These are phyloP conservation scores for Paspalum vaginatum DNA, from an alignment of 176 grass and related monocot genomes.

Conservation along the genomic window DNA sequence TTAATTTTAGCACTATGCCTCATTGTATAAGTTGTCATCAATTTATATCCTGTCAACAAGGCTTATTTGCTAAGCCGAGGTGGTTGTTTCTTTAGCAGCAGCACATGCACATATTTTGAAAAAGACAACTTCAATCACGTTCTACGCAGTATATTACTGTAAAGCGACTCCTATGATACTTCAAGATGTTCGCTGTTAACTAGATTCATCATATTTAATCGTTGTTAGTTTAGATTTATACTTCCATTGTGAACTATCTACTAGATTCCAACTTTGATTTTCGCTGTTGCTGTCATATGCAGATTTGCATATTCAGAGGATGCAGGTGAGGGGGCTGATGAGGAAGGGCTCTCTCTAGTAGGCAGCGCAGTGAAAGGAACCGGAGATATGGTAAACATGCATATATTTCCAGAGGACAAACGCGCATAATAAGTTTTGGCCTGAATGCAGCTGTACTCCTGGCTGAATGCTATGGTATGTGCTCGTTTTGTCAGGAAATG, in stretches of 20 bases:
- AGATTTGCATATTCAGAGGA: slow-evolving; percentile 97
- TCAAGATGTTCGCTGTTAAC: slow-evolving; percentile 18
- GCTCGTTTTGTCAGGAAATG: slow-evolving; percentile 4
- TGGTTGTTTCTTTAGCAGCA: slow-evolving; percentile 9
- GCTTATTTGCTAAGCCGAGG: neutral
- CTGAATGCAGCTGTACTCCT: slow-evolving; percentile 43
- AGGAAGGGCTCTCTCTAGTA: slow-evolving; percentile 88
- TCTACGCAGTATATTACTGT: neutral
- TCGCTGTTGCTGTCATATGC: slow-evolving; percentile 33
- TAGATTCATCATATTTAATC: neutral
- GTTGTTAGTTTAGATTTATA: neutral
- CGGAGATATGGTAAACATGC: slow-evolving; percentile 86
- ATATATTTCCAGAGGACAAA: slow-evolving; percentile 92
- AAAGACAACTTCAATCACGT: slow-evolving; percentile 7
- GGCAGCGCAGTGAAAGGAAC: slow-evolving; percentile 77
- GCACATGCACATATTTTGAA: slow-evolving; percentile 20
- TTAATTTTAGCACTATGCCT: neutral
- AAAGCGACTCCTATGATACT: slow-evolving; percentile 11
- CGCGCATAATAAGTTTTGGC: slow-evolving; percentile 59
- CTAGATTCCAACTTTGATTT: slow-evolving; percentile 9
- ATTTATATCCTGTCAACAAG: slow-evolving; percentile 29
- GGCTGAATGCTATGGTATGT: slow-evolving; percentile 64
- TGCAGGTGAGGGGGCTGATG: slow-evolving; percentile 77
- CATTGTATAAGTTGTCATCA: neutral
- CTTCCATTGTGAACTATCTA: neutral